Conservation (phyloP, 768 basidiomycete species). For the Hypholoma fasciculare region DNA sequence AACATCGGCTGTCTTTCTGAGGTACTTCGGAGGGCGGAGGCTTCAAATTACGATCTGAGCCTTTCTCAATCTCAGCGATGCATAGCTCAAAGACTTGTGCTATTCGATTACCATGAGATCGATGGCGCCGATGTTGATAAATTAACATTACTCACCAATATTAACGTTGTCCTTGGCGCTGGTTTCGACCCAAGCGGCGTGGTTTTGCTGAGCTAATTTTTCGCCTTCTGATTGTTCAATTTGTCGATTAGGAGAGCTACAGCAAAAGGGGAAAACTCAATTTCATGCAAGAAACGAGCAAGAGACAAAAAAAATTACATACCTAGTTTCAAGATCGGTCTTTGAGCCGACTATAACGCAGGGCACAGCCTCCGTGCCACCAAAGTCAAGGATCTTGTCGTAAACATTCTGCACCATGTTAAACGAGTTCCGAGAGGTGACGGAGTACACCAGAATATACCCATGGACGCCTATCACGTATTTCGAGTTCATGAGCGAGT, state of each 20-base stretch:
- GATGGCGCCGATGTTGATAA: background rate
- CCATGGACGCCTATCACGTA: constrained; percentile 95
- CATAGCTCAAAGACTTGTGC: constrained; percentile 82
- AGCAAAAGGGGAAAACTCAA: background rate
- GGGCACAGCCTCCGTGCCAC: constrained; percentile 78
- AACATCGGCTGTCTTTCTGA: constrained; percentile 43
- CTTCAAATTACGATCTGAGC: constrained; percentile 36
- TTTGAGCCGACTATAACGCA: constrained; percentile 94
- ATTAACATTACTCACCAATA: constrained; percentile 60
- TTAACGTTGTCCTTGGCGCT: constrained; percentile 82
- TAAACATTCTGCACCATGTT: constrained; percentile 90
- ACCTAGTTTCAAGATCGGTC: constrained; percentile 77
- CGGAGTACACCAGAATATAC: constrained; percentile 90
- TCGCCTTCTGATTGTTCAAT: constrained; percentile 67
- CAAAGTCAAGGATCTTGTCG: constrained; percentile 90
- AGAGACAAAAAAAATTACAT: constrained; percentile 23
- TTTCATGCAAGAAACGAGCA: background rate
- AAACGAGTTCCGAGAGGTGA: constrained; percentile 82
- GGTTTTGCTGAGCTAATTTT: constrained; percentile 64
- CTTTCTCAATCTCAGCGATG: constrained; percentile 78
- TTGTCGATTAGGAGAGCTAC: constrained; percentile 49
- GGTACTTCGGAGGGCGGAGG: constrained; percentile 33
- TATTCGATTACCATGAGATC: constrained; percentile 23
- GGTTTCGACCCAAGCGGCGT: constrained; percentile 83
- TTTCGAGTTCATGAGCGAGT: constrained; percentile 83